Conservation (phyloP, 1,139 yeast genomes). For the Hyphopichia khmerensis region DNA sequence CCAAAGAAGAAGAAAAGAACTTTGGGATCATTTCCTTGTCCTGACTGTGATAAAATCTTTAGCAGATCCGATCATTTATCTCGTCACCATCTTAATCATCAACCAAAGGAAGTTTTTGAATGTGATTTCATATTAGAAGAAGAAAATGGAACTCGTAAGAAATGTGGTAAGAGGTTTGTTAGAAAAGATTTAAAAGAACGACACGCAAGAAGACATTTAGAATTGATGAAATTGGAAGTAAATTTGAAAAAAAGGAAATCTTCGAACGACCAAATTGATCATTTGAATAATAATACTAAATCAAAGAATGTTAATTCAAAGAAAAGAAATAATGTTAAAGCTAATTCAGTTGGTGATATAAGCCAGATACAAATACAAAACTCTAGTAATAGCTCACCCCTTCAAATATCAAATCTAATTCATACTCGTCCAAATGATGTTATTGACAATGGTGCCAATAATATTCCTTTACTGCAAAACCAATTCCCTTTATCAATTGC, state of each 20-base stretch:
- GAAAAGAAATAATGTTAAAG: background rate
- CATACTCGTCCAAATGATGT: slow-evolving; percentile 7
- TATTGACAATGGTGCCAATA: background rate
- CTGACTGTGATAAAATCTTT: slow-evolving; percentile 39
- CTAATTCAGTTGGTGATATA: background rate
- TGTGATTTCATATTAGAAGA: slow-evolving; percentile 32
- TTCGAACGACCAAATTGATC: slow-evolving; percentile 13
- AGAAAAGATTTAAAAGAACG: slow-evolving; percentile 40
- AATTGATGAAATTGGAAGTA: slow-evolving; percentile 3
- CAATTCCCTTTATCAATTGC: background rate
- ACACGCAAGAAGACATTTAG: slow-evolving; percentile 34
- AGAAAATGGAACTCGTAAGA: slow-evolving; percentile 9
- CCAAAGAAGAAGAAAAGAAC: slow-evolving; percentile 10
- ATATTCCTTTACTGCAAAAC: background rate
- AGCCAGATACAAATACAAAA: background rate
- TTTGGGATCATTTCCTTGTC: slow-evolving; percentile 10
- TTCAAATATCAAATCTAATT: slow-evolving; percentile 19
- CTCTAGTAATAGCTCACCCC: background rate
- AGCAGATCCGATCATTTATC: slow-evolving; percentile 44
- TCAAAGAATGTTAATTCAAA: slow-evolving; percentile 11
- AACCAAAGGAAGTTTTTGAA: slow-evolving; percentile 20
- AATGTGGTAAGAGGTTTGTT: slow-evolving; percentile 42
- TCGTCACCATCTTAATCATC: slow-evolving; percentile 44
- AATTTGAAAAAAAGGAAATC: background rate
- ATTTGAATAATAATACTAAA: too few species aligned